Conservation (phyloP, 805 yeast species). For the Nakazawaea ishiwadae region DNA sequence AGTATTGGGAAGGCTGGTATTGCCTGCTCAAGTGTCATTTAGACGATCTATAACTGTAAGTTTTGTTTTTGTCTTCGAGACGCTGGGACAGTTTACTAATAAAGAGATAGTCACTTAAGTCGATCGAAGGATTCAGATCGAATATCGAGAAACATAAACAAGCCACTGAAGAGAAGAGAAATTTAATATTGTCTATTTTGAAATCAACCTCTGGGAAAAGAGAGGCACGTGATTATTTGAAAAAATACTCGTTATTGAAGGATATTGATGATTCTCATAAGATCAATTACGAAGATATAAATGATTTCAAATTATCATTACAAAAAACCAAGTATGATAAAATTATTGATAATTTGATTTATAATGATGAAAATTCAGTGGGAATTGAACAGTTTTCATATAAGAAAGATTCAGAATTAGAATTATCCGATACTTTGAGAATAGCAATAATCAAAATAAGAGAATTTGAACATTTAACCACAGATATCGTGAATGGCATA, state of each 20-base stretch:
- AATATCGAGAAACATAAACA: slow-evolving; percentile 21
- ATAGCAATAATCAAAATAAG: slow-evolving; percentile 54
- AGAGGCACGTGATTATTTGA: slow-evolving; percentile 78
- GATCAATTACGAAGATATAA: slow-evolving; percentile 23
- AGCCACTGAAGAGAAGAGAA: slow-evolving; percentile 48
- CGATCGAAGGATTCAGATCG: slow-evolving; percentile 20
- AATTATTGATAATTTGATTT: slow-evolving; percentile 22
- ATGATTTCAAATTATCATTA: slow-evolving; percentile 4
- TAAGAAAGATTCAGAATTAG: slow-evolving; percentile 18
- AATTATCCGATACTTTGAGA: slow-evolving; percentile 37
- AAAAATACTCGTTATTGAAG: slow-evolving; percentile 54
- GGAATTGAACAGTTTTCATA: neutral
- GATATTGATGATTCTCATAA: slow-evolving; percentile 23
- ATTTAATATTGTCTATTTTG: slow-evolving; percentile 76
- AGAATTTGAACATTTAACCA: slow-evolving; percentile 28
- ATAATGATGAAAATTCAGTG: slow-evolving; percentile 2
- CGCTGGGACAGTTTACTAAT: no score
- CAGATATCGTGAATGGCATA: slow-evolving; percentile 37
- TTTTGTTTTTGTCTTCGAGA: neutral
- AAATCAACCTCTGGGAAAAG: slow-evolving; percentile 91
- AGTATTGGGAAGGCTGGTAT: neutral
- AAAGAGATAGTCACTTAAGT: slow-evolving; percentile 5
- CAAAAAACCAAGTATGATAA: slow-evolving; percentile 30
- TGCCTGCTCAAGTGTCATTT: no score
- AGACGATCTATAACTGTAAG: slow-evolving; percentile 9